phyloP scores from a whole-genome alignment of 2,329 filamentous ascomycete species.

The Trichoderma asperellum region DNA sequence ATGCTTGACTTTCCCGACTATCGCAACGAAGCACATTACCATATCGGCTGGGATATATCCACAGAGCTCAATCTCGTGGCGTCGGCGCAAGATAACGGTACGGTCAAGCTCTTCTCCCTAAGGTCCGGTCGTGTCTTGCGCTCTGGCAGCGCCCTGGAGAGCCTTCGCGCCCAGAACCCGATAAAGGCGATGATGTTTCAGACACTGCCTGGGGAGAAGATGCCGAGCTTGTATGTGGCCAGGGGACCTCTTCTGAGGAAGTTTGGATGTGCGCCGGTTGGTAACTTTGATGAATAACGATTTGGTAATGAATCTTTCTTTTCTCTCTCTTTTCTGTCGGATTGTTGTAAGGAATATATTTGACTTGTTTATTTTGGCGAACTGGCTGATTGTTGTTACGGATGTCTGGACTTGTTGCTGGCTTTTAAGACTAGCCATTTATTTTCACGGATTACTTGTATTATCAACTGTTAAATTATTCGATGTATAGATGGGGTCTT shows the following conservation, averaged over 20 bases:
- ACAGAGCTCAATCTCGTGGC: conserved; percentile 54
- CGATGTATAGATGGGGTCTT: not conserved
- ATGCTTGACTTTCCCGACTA: conserved; percentile 56
- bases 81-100: conserved; percentile 56
- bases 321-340: no score
- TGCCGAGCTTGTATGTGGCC: conserved; percentile 54
- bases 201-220: conserved; percentile 48
- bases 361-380: not conserved
- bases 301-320: not conserved
- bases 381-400: not conserved
- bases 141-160: conserved; percentile 33
- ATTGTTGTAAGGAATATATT: not conserved
- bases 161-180: conserved; percentile 37
- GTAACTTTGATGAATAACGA: not conserved
- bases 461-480: not conserved
- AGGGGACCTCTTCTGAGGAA: conserved; percentile 45
- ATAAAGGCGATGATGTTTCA: conserved; percentile 52
- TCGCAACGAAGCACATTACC: conserved; percentile 52
- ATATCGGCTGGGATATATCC: conserved; percentile 58
- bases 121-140: conserved; percentile 48
- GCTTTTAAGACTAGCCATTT: not conserved
- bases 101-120: conserved; percentile 55
- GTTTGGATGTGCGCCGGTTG: conserved; percentile 42
- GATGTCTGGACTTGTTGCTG: not conserved
- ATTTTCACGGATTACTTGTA: not conserved